Base-by-base conservation (phyloP, 345 rosid species). In the Eucalyptus melliodora region DNA sequence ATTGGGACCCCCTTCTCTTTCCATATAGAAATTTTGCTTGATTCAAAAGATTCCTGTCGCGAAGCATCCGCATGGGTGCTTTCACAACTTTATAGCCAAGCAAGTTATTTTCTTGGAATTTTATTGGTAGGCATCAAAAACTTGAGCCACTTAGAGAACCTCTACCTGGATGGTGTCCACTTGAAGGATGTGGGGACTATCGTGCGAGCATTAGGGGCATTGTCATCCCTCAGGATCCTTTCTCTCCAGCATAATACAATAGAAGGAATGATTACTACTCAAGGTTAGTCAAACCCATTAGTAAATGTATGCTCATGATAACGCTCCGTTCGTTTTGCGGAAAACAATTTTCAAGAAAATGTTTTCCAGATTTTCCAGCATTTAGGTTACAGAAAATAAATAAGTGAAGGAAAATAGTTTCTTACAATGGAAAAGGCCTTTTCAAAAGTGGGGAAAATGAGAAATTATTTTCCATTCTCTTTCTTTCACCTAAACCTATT, bases 221-320 rank as follows among this genome's bases (percentile, higher is more conserved):
- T 59, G 0, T 1, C 30, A 59, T 59, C 65, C n/a, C n/a, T 59
- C n/a, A 24, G 2, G 65, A 24, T 24, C n/a, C 62, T 56, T 24
- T 24, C 62, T 23, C 62, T 56, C 13, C 13, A 4, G 6, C 0
- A 24, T 2, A 56, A 2, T 24, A 56, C 3, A 2, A 24, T 56
- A 56, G 62, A 56, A 24, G 62, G 62, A 56, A 23, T 3, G 2
- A 24, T 9, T 23, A 10, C 62, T 56, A 24, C 62, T 56, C 62
- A 56, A 56, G 62, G 62, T 56, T 24, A 56, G 62, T 56, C 13
- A 10, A 56, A 56, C 30, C 62, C 30, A 10, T 56, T 24, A 24
- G 62, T 56, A 24, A 23, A 56, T 56, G 30, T 2, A 56, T 56
- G 26, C 21, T 24, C 27, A 56, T 9, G 10, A 53, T 53, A 53